Conservation (phyloP, 805 yeast species). For the Starmerella sp. region DNA sequence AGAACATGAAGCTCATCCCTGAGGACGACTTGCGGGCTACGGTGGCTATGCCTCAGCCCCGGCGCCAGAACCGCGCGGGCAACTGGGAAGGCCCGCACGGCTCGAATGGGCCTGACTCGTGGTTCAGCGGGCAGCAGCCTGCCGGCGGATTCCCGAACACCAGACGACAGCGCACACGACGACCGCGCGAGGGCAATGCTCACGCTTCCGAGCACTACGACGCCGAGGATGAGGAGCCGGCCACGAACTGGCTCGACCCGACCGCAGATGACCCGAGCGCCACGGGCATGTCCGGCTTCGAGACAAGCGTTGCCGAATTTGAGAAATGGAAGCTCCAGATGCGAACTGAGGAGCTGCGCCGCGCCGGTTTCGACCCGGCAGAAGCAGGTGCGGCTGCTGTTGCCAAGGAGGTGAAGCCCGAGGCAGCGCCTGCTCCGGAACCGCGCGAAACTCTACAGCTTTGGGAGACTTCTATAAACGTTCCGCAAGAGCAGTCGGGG, state of each 20-base stretch:
- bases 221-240: slow-evolving; percentile 7
- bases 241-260: slow-evolving; percentile 20
- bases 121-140: background rate
- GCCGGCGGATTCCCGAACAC: slow-evolving; percentile 6
- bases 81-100: background rate
- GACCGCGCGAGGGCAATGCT: background rate
- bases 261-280: slow-evolving; percentile 4
- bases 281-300: slow-evolving; percentile 11
- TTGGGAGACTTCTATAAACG: background rate
- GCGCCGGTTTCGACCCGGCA: background rate
- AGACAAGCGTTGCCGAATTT: slow-evolving; percentile 21
- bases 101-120: background rate
- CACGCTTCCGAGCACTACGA: background rate
- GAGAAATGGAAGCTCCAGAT: slow-evolving; percentile 23
- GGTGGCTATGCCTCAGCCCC: background rate
- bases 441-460: background rate
- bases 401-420: background rate
- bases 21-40: slow-evolving; percentile 9
- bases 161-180: slow-evolving; percentile 6
- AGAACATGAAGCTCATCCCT: slow-evolving; percentile 5
- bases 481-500: slow-evolving; percentile 2
- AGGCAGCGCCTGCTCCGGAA: background rate
- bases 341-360: background rate
- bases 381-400: background rate
- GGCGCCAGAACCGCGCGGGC: background rate